Percentiles rank a stretch among this genome's conserved stretches.
These are phyloP conservation scores for Aspergillus clavatus DNA, from an alignment of 2,329 filamentous ascomycete species.

Conservation along the genomic window DNA sequence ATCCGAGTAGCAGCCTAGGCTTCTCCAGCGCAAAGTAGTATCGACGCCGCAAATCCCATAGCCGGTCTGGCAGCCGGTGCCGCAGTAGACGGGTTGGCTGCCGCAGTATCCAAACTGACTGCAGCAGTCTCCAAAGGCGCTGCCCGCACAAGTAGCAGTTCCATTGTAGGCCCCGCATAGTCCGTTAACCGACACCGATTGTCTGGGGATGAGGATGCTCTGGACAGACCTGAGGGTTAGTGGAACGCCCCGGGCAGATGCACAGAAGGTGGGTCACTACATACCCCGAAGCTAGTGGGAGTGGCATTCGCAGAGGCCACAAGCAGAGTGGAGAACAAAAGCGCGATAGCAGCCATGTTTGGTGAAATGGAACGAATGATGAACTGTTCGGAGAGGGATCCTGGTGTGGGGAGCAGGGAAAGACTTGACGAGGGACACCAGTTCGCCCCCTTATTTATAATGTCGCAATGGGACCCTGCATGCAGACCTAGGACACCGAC, in stretches of 20 bases:
- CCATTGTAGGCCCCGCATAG: conserved; percentile 10
- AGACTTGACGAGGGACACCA: too few relatives aligned
- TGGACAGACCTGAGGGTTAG: too few relatives aligned
- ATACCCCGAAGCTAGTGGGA: conserved; percentile 4
- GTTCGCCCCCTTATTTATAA: too few relatives aligned
- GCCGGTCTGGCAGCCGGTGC: conserved; percentile 16
- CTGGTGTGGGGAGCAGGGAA: not conserved
- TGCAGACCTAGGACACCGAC: too few relatives aligned
- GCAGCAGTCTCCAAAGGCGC: conserved; percentile 12
- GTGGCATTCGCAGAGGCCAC: conserved; percentile 1
- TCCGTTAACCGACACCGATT: conserved; percentile 6
- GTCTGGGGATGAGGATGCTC: not conserved
- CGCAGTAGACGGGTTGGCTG: conserved; percentile 15
- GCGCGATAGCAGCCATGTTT: not conserved
- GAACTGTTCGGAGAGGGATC: too few relatives aligned
- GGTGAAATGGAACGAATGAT: too few relatives aligned
- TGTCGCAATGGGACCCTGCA: too few relatives aligned
- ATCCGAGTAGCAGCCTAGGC: conserved; percentile 14
- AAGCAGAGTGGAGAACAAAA: not conserved
- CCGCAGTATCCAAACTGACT: conserved; percentile 14
- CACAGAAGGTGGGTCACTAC: too few relatives aligned
- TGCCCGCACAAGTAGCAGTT: conserved; percentile 9
- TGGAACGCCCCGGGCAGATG: too few relatives aligned
- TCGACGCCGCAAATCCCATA: conserved; percentile 13
- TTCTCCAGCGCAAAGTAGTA: conserved; percentile 7